A percentile compares a stretch with the other conserved stretches of the same genome.
Conservation (phyloP, 2,329 filamentous ascomycete species). For the Pyrenophora teres region DNA sequence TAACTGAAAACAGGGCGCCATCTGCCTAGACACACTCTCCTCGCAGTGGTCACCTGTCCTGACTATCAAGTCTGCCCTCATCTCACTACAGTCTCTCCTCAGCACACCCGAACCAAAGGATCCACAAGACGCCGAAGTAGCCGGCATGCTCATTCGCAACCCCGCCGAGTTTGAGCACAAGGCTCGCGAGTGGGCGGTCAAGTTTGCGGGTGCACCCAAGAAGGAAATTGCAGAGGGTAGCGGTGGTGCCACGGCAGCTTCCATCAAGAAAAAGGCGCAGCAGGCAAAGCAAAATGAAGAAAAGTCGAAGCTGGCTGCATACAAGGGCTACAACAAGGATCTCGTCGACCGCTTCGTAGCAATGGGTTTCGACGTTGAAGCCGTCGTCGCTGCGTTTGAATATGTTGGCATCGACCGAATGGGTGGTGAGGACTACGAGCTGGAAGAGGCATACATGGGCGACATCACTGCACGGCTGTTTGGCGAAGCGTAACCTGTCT, state of each 20-base stretch:
- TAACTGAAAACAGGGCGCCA: conserved; percentile 73
- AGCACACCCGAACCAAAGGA: conserved; percentile 94
- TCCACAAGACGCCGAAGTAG: conserved; percentile 94
- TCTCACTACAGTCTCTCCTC: conserved; percentile 91
- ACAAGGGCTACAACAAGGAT: conserved; percentile 83
- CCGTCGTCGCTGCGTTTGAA: conserved; percentile 83
- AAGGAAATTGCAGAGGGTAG: conserved; percentile 59
- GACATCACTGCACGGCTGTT: conserved; percentile 86
- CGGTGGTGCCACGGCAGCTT: conserved; percentile 58
- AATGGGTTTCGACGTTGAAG: conserved; percentile 90
- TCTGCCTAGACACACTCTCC: conserved; percentile 91
- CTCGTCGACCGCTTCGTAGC: conserved; percentile 81
- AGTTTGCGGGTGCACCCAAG: conserved; percentile 76
- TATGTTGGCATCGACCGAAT: conserved; percentile 81
- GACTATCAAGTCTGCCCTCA: conserved; percentile 92
- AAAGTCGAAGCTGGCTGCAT: conserved; percentile 63
- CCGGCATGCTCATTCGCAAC: conserved; percentile 80
- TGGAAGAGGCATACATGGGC: conserved; percentile 89
- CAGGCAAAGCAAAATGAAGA: conserved; percentile 64
- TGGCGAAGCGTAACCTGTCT: conserved; percentile 63
- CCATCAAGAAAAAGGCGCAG: conserved; percentile 59
- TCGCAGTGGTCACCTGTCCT: conserved; percentile 93
- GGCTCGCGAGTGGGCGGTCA: conserved; percentile 88
- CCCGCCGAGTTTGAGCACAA: conserved; percentile 79
- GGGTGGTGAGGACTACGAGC: conserved; percentile 76